Percentiles rank a stretch among this genome's conserved stretches.
Conservation (phyloP, 2,329 filamentous ascomycete genomes). For the Fusarium cicatricum region DNA sequence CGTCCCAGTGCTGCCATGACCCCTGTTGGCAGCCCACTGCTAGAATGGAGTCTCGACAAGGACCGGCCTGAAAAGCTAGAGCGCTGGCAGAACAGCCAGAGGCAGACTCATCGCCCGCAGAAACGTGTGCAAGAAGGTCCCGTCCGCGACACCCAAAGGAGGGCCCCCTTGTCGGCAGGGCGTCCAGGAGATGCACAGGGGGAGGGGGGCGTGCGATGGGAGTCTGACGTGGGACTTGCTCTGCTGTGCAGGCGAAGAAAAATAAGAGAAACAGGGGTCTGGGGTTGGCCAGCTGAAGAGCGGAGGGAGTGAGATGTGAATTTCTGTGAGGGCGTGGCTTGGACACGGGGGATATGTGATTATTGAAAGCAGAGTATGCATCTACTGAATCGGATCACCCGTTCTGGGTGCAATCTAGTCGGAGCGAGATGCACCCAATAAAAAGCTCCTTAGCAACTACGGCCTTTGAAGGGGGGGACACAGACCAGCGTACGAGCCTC, state of each 20-base stretch:
- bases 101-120: slow-evolving; percentile 5
- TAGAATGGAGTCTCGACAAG: slow-evolving; percentile 17
- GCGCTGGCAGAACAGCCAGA: slow-evolving; percentile 12
- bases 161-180: background rate
- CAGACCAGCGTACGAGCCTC: slow-evolving; percentile 40
- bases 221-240: slow-evolving; percentile 18
- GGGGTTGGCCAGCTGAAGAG: slow-evolving; percentile 34
- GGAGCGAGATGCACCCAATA: slow-evolving; percentile 15
- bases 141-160: slow-evolving; percentile 1
- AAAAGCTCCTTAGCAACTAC: slow-evolving; percentile 7
- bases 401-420: slow-evolving; percentile 23
- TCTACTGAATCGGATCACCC: slow-evolving; percentile 4
- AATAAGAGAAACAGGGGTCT: slow-evolving; percentile 28
- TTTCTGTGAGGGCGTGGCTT: slow-evolving; percentile 6
- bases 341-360: slow-evolving; percentile 23
- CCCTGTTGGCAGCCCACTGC: slow-evolving; percentile 38
- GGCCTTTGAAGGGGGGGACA: slow-evolving; percentile 32
- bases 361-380: slow-evolving; percentile 23
- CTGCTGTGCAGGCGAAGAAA: slow-evolving; percentile 1
- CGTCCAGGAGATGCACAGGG: background rate
- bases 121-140: slow-evolving; percentile 11
- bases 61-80: slow-evolving; percentile 19
- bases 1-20: slow-evolving; percentile 23
- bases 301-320: slow-evolving; percentile 25
- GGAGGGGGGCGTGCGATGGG: background rate